Conservation (phyloP, 129 eudicot species). For the Lonicera japonica region DNA sequence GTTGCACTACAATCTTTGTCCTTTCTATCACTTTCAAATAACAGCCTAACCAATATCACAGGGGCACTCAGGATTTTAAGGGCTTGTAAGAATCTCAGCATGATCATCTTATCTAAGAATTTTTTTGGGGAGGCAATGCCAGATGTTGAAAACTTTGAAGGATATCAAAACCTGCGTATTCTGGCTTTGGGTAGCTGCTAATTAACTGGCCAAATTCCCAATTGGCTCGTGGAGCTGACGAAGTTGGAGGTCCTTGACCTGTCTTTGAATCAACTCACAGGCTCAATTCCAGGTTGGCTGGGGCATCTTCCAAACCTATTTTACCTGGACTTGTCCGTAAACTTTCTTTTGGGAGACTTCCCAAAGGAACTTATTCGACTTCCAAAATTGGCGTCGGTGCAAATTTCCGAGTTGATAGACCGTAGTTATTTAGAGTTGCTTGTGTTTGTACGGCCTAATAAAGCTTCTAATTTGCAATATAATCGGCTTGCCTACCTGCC, state of each 20-base stretch:
- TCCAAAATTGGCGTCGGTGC: conserved; percentile 31
- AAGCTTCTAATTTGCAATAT: conserved; percentile 60
- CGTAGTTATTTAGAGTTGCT: conserved; percentile 56
- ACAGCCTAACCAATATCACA: conserved; percentile 45
- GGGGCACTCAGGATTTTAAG: conserved; percentile 37
- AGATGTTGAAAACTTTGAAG: conserved; percentile 15
- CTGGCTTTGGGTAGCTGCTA: conserved; percentile 61
- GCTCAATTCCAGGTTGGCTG: conserved; percentile 54
- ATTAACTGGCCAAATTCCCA: conserved; percentile 47
- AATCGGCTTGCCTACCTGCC: conserved; percentile 62
- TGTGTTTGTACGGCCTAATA: conserved; percentile 55
- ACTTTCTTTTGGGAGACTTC: conserved; percentile 41
- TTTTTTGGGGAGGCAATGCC: conserved; percentile 44
- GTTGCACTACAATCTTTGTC: conserved; percentile 34
- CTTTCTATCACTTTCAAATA: conserved; percentile 59
- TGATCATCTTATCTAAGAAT: conserved; percentile 47
- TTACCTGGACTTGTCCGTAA: conserved; percentile 57
- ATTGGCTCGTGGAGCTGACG: conserved; percentile 38
- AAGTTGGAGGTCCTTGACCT: conserved; percentile 58
- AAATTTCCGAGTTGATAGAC: conserved; percentile 26
- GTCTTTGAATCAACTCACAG: conserved; percentile 42
- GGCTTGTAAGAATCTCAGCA: conserved; percentile 37
- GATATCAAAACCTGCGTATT: conserved; percentile 34
- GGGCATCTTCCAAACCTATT: conserved; percentile 45
- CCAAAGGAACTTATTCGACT: conserved; percentile 38